Base-by-base conservation (phyloP, 768 basidiomycete species). In the Cytidiella melzeri region DNA sequence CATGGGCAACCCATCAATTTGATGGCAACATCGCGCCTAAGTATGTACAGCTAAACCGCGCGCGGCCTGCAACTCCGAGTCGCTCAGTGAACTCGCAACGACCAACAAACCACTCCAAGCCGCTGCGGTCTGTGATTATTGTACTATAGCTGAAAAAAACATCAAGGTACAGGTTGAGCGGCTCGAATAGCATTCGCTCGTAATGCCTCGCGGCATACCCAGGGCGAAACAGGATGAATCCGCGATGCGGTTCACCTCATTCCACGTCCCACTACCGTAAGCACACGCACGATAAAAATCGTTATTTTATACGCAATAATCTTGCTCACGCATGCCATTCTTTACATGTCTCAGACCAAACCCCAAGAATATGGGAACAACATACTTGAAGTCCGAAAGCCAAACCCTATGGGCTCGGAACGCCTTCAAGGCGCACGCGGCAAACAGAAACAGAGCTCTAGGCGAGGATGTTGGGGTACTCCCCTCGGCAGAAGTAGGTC, bases 201-300 rank as follows among this genome's bases (percentile, higher is more conserved):
- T n/a, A 26, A 90, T 90, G 88, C 88, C 88, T 52, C 77, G 88
- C 65, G 88, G 88, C 51, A 78, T 90, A 41, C 87, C 89, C 25
- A 88, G 87, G 59, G 80, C 77, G 24, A 86, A 82, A 66, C 77
- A 80, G 56, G 87, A 91, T 70, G 89, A 92, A 57, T 83, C 80
- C 48, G 87, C 88, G 13, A 73, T 92, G 73, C 78, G 81, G 41
- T 91, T 84, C 66, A 91, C 91, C 3, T 72, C 77, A 12, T 92
- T 92, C 66, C 73, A 81, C 66, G 88, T 92, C 9, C 91, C 90
- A 24, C 66, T 87, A 52, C 76, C 81, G 84, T 88, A 60, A 53
- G 75, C 65, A 25, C 20, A 20, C 7, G 20, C n/a, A n/a, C n/a
- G n/a, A n/a, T n/a, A n/a, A n/a, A n/a, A n/a, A n/a, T n/a, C n/a